Evolutionary conservation across 2,329 filamentous ascomycete species (phyloP).

Genomic region (Didymella arachidicola): DNA sequence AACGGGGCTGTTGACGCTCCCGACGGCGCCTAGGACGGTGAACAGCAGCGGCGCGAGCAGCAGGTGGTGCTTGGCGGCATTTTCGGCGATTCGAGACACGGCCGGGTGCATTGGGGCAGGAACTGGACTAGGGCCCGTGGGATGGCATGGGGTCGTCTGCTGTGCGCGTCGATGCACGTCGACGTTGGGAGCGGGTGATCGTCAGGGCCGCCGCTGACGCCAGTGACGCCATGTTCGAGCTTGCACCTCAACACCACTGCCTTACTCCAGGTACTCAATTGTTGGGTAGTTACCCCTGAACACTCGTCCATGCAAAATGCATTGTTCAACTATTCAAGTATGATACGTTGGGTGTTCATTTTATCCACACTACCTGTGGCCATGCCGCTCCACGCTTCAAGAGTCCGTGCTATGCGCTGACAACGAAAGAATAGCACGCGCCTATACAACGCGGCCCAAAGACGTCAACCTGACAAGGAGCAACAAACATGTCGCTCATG

Average conservation of each 20-base stretch:
- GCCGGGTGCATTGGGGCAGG: conserved; percentile 51
- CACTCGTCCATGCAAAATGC: background rate
- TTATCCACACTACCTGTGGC: conserved; percentile 9
- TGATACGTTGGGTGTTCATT: conserved; percentile 12
- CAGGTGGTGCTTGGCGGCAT: conserved; percentile 44
- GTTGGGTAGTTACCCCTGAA: background rate
- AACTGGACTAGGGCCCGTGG: conserved; percentile 41
- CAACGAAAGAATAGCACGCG: conserved; percentile 15
- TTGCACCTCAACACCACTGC: background rate
- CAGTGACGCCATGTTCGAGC: conserved; percentile 18
- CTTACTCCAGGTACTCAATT: background rate
- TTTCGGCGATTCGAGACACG: conserved; percentile 38
- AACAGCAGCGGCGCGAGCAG: conserved; percentile 47
- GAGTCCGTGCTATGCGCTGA: conserved; percentile 4
- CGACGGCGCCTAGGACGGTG: conserved; percentile 45
- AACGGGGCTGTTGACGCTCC: conserved; percentile 46
- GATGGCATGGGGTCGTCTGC: conserved; percentile 40
- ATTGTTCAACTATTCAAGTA: background rate
- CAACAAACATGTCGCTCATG: conserved; percentile 6
- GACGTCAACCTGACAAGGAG: background rate
- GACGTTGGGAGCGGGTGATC: conserved; percentile 11
- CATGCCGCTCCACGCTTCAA: background rate
- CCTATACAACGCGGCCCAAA: background rate
- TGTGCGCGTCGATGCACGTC: conserved; percentile 18
- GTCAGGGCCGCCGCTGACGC: conserved; percentile 12